Base-by-base conservation (phyloP, 225 moss, liverwort and hornwort genomes). In the Sphagnum contortum region DNA sequence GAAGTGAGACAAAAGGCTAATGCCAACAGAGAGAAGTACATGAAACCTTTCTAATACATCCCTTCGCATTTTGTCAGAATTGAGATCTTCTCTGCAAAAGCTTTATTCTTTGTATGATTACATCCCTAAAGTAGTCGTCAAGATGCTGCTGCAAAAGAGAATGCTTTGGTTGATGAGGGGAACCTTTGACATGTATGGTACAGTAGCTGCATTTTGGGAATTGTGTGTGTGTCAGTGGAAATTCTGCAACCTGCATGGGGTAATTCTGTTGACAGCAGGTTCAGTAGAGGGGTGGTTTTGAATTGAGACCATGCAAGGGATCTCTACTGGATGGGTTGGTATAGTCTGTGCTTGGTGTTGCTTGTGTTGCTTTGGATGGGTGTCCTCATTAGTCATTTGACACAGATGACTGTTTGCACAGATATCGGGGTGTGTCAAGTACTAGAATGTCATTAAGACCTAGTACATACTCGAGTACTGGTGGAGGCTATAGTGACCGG, bases 11-110 rank as follows among this genome's bases (percentile, higher is more conserved):
- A 78, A 52, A 96, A 92, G 76, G 92, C 96, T 48, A 80, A 87
- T 53, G 54, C 83, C 48, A 96, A 90, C 59, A 77, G 92, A 82
- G 96, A 92, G 83, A 96, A 96, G 96, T 92, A 79, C 63, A 88
- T 50, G 46, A 49, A 61, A 47, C 55, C 58, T 45, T n/a, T 62
- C 58, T 58, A 44, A 13, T 58, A 58, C 13, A 4, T 13, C 8
- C 45, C 13, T 61, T 49, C n/a, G 14, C 9, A 45, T 62, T 44
- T 53, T 47, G 2, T 62, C 58, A 58, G 14, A 58, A 29, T 29
- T 29, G 29, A 29, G 29, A 29, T 29, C 29, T 29, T 29, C 29
- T 5, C 12, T 58, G 4, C 44, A 44, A 13, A 13, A 58, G 57
- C 2, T 13, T 58, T 13, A 4, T 12, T 58, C 44, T 13, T 13